Evolutionary conservation across 208 protist genomes (phyloP).

Genomic region (Trypanosoma theileri): DNA sequence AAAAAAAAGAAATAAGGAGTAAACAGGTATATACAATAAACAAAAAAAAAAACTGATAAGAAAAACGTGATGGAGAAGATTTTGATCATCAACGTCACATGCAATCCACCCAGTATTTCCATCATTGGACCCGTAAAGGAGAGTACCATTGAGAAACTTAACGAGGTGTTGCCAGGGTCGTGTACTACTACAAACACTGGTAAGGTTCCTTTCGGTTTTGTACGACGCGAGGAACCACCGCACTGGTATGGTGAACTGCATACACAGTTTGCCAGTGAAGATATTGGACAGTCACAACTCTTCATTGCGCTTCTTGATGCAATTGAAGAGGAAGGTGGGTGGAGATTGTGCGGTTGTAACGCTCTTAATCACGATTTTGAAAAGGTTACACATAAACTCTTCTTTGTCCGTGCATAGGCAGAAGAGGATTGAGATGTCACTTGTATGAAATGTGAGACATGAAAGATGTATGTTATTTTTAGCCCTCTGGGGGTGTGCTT

Average conservation of each 20-base stretch:
- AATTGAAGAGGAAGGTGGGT: constrained; percentile 86
- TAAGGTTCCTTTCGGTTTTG: constrained; percentile 74
- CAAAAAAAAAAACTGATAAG: constrained; percentile 8
- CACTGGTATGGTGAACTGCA: constrained; percentile 88
- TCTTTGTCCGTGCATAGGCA: constrained; percentile 71
- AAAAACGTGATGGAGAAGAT: constrained; percentile 58
- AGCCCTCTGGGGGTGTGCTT: constrained; percentile 4
- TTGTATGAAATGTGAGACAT: constrained; percentile 37
- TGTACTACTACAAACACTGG: constrained; percentile 87
- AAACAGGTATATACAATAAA: neutral
- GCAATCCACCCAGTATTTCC: constrained; percentile 87
- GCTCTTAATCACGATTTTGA: constrained; percentile 69
- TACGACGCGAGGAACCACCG: constrained; percentile 72
- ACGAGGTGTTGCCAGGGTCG: constrained; percentile 72
- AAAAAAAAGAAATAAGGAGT: neutral
- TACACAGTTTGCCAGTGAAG: constrained; percentile 82
- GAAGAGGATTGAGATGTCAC: constrained; percentile 26
- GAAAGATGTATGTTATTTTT: constrained; percentile 15
- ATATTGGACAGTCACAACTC: constrained; percentile 84
- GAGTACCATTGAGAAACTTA: constrained; percentile 86
- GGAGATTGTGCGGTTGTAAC: constrained; percentile 82
- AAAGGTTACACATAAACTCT: constrained; percentile 88
- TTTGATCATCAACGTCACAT: constrained; percentile 88
- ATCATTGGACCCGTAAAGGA: constrained; percentile 90
- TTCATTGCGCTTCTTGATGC: constrained; percentile 81